These are phyloP conservation scores for Starmerella scarabaei DNA, from an alignment of 805 yeast species.

Conservation along the genomic window DNA sequence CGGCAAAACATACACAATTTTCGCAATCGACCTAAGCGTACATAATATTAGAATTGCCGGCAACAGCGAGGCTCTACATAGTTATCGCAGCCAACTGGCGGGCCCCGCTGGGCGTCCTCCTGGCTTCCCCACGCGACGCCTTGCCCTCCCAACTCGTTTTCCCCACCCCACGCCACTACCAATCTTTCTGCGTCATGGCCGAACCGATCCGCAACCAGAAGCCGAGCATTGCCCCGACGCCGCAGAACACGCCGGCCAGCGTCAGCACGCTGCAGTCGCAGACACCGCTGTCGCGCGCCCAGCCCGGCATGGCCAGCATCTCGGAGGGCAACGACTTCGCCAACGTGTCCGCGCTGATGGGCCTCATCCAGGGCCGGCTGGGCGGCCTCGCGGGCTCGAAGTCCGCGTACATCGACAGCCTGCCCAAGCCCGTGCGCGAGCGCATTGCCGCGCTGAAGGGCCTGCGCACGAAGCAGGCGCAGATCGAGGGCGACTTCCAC, in stretches of 20 bases:
- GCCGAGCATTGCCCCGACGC: constrained; percentile 86
- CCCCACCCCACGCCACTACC: too few species aligned
- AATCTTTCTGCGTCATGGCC: too few species aligned
- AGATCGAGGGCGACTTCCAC: constrained; percentile 83
- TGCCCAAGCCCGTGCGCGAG: constrained; percentile 60
- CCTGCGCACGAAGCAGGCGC: constrained; percentile 64
- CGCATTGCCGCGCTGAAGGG: constrained; percentile 74
- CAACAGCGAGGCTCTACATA: too few species aligned
- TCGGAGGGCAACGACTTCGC: constrained; percentile 35
- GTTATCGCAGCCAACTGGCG: too few species aligned
- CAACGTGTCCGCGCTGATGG: constrained; percentile 69
- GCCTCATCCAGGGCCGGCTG: constrained; percentile 81
- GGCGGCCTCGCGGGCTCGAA: constrained; percentile 74
- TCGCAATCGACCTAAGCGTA: too few species aligned
- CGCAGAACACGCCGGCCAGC: constrained; percentile 94
- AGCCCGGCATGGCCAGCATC: constrained; percentile 39
- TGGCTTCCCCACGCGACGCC: too few species aligned
- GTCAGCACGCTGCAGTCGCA: constrained; percentile 46
- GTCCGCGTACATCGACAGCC: constrained; percentile 68
- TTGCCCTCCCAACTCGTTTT: too few species aligned
- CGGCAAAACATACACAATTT: too few species aligned
- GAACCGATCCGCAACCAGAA: constrained; percentile 67
- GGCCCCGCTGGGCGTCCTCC: too few species aligned
- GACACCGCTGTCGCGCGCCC: constrained; percentile 21
- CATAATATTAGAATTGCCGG: too few species aligned